Evolutionary conservation across 2,329 filamentous ascomycete species (phyloP).

Genomic region (Whalleya microplaca): DNA sequence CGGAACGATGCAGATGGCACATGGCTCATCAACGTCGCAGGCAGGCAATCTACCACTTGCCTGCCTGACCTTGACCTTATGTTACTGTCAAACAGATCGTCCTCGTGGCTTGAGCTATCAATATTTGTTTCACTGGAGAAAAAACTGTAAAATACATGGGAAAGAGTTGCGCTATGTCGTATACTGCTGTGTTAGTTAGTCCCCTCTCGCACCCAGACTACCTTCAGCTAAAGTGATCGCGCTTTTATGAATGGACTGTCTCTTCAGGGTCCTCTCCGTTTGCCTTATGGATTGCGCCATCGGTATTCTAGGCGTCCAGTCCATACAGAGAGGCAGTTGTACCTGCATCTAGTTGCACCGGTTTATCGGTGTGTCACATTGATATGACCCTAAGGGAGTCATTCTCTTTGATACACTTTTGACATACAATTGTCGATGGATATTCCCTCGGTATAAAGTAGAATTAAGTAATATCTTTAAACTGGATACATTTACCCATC

Average conservation of each 20-base stretch:
- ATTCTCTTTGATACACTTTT: not conserved
- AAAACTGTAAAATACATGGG: no score
- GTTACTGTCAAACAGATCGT: not conserved
- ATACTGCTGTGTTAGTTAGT: not conserved
- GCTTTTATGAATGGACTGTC: not conserved
- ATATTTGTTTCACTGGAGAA: no score
- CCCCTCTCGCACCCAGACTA: not conserved
- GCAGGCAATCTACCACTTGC: not conserved
- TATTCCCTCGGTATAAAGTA: not conserved
- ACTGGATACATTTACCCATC: no score
- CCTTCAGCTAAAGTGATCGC: not conserved
- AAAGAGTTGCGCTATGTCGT: no score
- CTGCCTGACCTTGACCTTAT: not conserved
- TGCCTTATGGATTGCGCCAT: not conserved
- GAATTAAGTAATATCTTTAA: no score
- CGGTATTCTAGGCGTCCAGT: constrained; percentile 18
- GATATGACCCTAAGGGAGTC: constrained; percentile 28
- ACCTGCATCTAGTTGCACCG: constrained; percentile 18
- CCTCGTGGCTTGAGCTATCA: not conserved
- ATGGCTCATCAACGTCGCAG: constrained; percentile 15
- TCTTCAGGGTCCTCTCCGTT: not conserved
- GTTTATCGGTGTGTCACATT: not conserved
- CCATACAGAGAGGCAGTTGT: constrained; percentile 14
- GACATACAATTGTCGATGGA: not conserved
- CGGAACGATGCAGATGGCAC: constrained; percentile 23